Evolutionary conservation across 257 asterid species (phyloP), one percentile per base, ranked within the genome.

Genomic region (Thymus mandschuricus): DNA sequence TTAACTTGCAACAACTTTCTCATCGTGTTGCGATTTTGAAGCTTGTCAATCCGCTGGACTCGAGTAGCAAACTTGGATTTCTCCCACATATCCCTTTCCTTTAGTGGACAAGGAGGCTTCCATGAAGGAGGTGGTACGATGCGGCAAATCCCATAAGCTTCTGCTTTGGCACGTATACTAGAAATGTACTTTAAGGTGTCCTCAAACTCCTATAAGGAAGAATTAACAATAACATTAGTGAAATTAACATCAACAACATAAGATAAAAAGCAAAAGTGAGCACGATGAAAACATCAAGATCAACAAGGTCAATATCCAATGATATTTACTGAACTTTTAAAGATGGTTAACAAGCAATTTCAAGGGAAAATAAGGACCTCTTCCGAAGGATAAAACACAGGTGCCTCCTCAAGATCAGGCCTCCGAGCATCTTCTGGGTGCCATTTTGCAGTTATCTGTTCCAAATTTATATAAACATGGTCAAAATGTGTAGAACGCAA

Each of bases 71-170:
- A 91, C 79, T 82, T 94, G 12, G 96, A 78, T 31, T 64, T 70
- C 78, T 85, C 96, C 99, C 99, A 94, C 4, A 70, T 64, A 64
- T 66, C 61, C 60, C 60, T 86, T 75, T 88, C 97, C 83, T 79
- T 88, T 43, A 94, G 83, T 75, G 95, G 96, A 62, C 95, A 94
- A 31, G 96, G 97, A 70, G 98, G 96, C 82, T 81, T 89, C 99
- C 98, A 94, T 30, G 98, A 88, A 62, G 95, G 85, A 69, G 99
- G 99, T 51, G 98, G 97, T 63, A 94, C 97, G 66, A 94, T 91
- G 75, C 99, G 99, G 82, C 99, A 94, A 74, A 94, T 89, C 35
- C 99, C 99, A 74, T 88, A 88, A 12, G 69, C 60, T 85, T 94
- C 97, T 45, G 98, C 99, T 80, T 91, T 79, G 30, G 89, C 48